Evolutionary conservation across 179 eudicot species (phyloP).

Genomic region (Carnegiea gigantea): DNA sequence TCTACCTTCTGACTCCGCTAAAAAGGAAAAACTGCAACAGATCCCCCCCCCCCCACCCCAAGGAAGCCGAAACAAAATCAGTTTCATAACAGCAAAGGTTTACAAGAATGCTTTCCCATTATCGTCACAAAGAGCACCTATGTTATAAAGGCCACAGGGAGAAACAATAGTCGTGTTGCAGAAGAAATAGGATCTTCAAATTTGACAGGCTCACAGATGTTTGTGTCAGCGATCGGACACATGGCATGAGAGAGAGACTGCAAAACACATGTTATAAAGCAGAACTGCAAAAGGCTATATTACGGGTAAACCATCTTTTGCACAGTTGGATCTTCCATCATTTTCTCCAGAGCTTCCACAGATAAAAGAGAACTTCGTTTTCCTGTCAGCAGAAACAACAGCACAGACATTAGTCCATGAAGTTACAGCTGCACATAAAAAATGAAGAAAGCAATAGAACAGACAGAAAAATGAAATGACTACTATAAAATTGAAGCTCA

Average conservation of each 20-base stretch:
- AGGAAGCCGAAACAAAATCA: background rate
- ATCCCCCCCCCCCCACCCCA: too few relatives aligned
- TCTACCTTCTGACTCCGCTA: background rate
- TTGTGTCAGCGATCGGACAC: background rate
- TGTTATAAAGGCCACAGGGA: background rate
- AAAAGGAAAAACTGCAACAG: background rate
- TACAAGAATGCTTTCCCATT: background rate
- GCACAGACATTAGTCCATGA: constrained; percentile 3
- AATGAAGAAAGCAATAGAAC: background rate
- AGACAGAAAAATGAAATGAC: background rate
- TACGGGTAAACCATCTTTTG: constrained; percentile 96
- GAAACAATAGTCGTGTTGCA: background rate
- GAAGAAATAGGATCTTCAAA: background rate
- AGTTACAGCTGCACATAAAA: background rate
- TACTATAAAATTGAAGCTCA: background rate
- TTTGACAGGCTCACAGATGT: background rate
- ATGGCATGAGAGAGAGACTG: background rate
- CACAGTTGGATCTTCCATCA: constrained; percentile 97
- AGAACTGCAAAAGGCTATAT: constrained; percentile 26
- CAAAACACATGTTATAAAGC: background rate
- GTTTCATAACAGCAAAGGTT: background rate
- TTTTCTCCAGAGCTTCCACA: constrained; percentile 92
- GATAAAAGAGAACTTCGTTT: constrained; percentile 44
- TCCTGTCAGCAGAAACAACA: constrained; percentile 39
- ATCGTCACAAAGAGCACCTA: background rate